Evolutionary conservation across 1,139 yeast genomes (phyloP), one percentile per base, ranked within the genome.

Genomic region (Kurtzmaniella quercitrusa): DNA sequence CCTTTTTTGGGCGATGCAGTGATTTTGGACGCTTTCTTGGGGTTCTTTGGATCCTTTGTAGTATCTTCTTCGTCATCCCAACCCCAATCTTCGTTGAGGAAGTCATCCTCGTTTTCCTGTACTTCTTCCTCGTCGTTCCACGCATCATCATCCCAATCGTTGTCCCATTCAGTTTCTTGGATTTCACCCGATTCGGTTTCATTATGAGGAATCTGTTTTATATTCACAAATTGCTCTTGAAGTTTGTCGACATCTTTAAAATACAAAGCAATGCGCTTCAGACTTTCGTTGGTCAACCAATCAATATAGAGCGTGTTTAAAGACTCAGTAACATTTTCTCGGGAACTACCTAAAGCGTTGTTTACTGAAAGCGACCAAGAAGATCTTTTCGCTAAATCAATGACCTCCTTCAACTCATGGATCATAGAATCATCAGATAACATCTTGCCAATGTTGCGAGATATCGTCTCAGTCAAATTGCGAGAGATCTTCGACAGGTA

Each of bases 341-440:
- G 39, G 28, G 22, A 40, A 33, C 54, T 42, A 8, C 50, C 49
- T 23, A 59, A 58, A 12, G 56, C 41, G 19, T 46, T 53, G 12
- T 55, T 46, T 15, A 64, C 47, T 1, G 64, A 55, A 21, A 69
- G 50, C 38, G 55, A 53, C 76, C 76, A 70, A 28, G 58, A 50
- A 1, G 61, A 53, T 4, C 47, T 45, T 34, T 49, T 58, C 36
- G 55, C 55, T 44, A 50, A 48, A 20, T 54, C 50, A 19, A 64
- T 46, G n/a, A 71, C 51, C 17, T 54, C 45, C 36, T 58, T 51
- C 46, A 68, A 51, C 14, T 53, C 50, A 11, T 50, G 50, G 16
- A 61, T 50, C 21, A 47, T 41, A 2, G 36, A 38, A 5, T 52
- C 48, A 39, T 59, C 54, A n/a, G 55, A 48, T 33, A 61, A 54